Conservation (phyloP, 495 filamentous ascomycete species). For the Hyphodiscus hymeniophilus region DNA sequence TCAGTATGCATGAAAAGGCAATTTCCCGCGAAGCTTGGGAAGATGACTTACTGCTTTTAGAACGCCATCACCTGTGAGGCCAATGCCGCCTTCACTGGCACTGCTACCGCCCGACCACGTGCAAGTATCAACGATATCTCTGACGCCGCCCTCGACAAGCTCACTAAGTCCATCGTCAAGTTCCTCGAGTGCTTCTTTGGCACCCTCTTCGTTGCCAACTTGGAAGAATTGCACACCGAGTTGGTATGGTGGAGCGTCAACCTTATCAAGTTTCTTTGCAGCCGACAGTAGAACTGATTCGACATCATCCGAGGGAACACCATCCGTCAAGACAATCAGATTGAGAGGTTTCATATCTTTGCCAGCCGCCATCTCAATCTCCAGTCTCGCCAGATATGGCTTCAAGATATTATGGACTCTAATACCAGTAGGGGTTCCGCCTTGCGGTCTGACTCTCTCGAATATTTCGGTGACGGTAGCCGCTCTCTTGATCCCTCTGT, state of each 20-base stretch:
- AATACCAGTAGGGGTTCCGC: constrained; percentile 67
- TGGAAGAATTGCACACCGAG: constrained; percentile 97
- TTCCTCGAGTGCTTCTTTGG: constrained; percentile 54
- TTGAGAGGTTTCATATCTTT: constrained; percentile 72
- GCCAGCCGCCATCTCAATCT: constrained; percentile 34
- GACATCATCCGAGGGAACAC: constrained; percentile 69
- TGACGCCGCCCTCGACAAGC: constrained; percentile 40
- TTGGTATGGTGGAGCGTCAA: constrained; percentile 73
- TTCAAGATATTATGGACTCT: constrained; percentile 65
- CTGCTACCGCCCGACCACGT: constrained; percentile 49
- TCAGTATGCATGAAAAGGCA: constrained; percentile 5
- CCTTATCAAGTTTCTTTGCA: constrained; percentile 62
- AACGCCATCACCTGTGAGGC: constrained; percentile 38
- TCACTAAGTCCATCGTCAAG: constrained; percentile 70
- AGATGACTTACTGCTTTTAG: constrained; percentile 3
- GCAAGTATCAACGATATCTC: constrained; percentile 94
- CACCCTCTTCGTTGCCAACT: constrained; percentile 66
- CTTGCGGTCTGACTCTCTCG: constrained; percentile 48
- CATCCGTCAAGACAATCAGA: constrained; percentile 91
- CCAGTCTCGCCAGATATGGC: constrained; percentile 47
- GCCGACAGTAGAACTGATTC: constrained; percentile 60
- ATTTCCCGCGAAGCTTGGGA: background rate
- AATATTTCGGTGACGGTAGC: constrained; percentile 59
- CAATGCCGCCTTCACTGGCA: constrained; percentile 27
- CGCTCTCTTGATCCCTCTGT: constrained; percentile 48